Evolutionary conservation across 176 grass and related monocot genomes (phyloP).

Genomic region (Melocanna baccifera): DNA sequence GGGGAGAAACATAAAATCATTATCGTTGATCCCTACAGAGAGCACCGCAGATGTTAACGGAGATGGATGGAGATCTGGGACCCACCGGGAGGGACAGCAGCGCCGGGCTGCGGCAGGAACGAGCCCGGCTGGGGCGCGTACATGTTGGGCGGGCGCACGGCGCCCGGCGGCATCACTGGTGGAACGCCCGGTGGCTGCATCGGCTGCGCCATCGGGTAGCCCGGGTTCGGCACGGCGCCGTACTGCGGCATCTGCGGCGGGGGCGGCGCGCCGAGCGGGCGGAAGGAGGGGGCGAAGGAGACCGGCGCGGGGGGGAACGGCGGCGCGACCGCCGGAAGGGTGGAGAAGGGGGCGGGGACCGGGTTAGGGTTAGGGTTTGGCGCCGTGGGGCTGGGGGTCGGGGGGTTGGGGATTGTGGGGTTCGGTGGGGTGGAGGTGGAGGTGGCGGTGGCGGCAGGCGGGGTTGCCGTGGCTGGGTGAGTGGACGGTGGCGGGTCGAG

Average conservation of each 20-base stretch:
- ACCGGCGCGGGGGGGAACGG: conserved; percentile 25
- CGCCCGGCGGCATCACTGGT: conserved; percentile 36
- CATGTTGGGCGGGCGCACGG: conserved; percentile 34
- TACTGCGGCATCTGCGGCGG: conserved; percentile 43
- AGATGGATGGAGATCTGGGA: conserved; percentile 16
- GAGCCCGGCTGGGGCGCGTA: conserved; percentile 39
- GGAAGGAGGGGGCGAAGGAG: conserved; percentile 43
- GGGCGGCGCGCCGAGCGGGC: conserved; percentile 37
- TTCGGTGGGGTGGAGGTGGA: conserved; percentile 9
- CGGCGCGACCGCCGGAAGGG: conserved; percentile 19
- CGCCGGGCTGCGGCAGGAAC: conserved; percentile 42
- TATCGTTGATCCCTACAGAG: background rate
- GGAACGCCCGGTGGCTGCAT: conserved; percentile 45
- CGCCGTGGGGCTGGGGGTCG: background rate
- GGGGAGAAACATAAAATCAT: background rate
- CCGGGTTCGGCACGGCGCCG: conserved; percentile 39
- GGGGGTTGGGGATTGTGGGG: background rate
- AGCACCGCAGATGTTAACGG: background rate
- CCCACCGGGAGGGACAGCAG: conserved; percentile 49
- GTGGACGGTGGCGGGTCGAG: conserved; percentile 36
- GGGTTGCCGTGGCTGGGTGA: conserved; percentile 11
- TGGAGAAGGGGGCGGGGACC: background rate
- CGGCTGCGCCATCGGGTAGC: conserved; percentile 46
- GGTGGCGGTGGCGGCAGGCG: conserved; percentile 16
- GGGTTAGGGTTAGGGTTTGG: conserved; percentile 41